Evolutionary conservation across 495 filamentous ascomycete species (phyloP), one percentile per base, ranked within the genome.

Genomic region (Lophiotrema nucula): DNA sequence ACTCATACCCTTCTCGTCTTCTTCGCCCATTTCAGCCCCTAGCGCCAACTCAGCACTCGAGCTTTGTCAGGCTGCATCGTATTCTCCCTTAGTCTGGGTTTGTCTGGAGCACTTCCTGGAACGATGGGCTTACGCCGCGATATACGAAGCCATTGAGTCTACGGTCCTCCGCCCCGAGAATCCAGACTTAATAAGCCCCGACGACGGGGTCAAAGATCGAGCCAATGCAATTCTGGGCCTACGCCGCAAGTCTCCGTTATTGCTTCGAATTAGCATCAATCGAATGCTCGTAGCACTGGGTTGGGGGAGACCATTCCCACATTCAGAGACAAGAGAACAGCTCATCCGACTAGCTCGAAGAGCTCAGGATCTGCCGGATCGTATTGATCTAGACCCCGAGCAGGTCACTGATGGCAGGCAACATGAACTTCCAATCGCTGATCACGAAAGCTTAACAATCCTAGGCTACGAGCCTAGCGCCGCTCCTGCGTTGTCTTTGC

Each of bases 1-100:
- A 12, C 57, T 65, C 24, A 43, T 60, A 41, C 62, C 62, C 11
- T 65, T 65, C 47, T 60, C 56, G 15, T 19, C 19, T 15, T 46
- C 16, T 13, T 64, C 61, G 16, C 61, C 56, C 11, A 54, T 64
- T 23, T 24, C 43, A 15, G 37, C 4, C 15, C 18, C 35, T 8
- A 37, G 41, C 28, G 37, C 21, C 24, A 43, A 25, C 18, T 48
- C 56, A 13, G 18, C 45, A 12, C 19, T 56, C 11, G 44, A 43
- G 23, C 44, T 46, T 13, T 13, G 18, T 22, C 28, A 16, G n/a
- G 19, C 56, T n/a, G 19, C 38, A 1, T n/a, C 54, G 24, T 31
- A 38, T 16, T 65, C 62, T 4, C 62, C 62, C 6, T 22, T 65
- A 8, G n/a, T 65, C 3, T 47, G 60, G 11, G 12, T 65, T 16